Percentiles rank a stretch among this genome's conserved stretches.
These are phyloP conservation scores for Aspergillus baeticus DNA, from an alignment of 495 filamentous ascomycete genomes.

Conservation along the genomic window DNA sequence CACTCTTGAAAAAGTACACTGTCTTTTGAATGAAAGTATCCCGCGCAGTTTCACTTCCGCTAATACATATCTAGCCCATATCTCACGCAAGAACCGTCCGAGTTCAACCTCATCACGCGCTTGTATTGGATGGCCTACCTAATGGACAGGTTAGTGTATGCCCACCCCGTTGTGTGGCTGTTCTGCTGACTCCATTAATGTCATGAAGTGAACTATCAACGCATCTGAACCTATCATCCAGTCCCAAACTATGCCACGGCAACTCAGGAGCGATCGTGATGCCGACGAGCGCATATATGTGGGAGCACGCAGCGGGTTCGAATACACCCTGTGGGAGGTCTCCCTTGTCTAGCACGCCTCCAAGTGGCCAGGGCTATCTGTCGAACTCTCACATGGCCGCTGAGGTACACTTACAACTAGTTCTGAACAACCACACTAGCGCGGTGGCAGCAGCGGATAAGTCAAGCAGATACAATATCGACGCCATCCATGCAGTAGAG, in stretches of 20 bases:
- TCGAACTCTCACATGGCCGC: background rate
- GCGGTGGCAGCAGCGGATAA: too few species aligned
- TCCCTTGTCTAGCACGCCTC: too few species aligned
- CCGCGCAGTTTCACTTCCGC: background rate
- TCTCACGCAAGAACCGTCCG: background rate
- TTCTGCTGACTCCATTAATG: background rate
- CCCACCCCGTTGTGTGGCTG: too few species aligned
- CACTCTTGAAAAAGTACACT: background rate
- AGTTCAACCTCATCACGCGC: background rate
- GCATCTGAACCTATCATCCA: background rate
- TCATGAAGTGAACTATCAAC: background rate
- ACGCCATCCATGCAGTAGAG: too few species aligned
- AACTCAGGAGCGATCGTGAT: background rate
- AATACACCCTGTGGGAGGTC: too few species aligned
- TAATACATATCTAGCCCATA: background rate
- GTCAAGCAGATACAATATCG: too few species aligned
- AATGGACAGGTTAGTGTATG: background rate
- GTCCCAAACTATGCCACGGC: background rate
- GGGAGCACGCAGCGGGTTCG: background rate
- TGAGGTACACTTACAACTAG: background rate
- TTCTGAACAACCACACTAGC: too few species aligned
- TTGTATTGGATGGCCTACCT: background rate
- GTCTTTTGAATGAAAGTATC: too few species aligned
- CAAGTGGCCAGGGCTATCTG: too few species aligned
- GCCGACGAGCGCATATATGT: background rate